phyloP scores from a whole-genome alignment of 192 early-diverging fungal genomes.

The Coemansia sp. region DNA sequence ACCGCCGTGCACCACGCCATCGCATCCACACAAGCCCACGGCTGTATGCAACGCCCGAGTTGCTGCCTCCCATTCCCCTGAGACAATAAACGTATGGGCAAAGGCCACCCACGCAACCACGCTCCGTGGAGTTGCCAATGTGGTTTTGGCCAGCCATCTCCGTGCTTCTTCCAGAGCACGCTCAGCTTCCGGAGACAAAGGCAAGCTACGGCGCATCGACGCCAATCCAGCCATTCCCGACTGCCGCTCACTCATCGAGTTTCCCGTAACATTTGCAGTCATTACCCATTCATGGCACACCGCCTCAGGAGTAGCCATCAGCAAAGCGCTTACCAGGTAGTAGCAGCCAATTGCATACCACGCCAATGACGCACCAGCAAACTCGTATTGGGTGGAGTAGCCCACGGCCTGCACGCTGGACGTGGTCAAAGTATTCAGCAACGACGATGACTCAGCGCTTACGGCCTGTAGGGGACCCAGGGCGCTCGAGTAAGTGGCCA shows the following conservation, averaged over 20 bases:
- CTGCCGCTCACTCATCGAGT: no score
- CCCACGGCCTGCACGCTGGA: constrained; percentile 36
- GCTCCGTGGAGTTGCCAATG: constrained; percentile 43
- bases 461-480: constrained; percentile 39
- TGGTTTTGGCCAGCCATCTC: constrained; percentile 53
- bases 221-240: constrained; percentile 1
- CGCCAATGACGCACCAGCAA: constrained; percentile 45
- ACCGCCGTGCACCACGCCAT: constrained; percentile 34
- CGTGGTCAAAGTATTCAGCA: constrained; percentile 34
- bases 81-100: constrained; percentile 48
- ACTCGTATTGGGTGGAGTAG: constrained; percentile 49
- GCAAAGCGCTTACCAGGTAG: constrained; percentile 37
- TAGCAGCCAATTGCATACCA: constrained; percentile 57
- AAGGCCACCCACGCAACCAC: constrained; percentile 52
- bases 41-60: constrained; percentile 51
- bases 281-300: constrained; percentile 37
- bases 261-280: constrained; percentile 4
- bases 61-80: constrained; percentile 53
- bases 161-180: constrained; percentile 43
- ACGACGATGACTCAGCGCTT: constrained; percentile 31
- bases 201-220: constrained; percentile 19
- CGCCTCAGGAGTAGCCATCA: constrained; percentile 12
- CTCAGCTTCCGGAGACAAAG: constrained; percentile 36
- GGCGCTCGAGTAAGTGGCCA: constrained; percentile 50
- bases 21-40: constrained; percentile 48